These are phyloP conservation scores for Aspergillus novofumigatus DNA, from an alignment of 2,329 filamentous ascomycete species.

Conservation along the genomic window DNA sequence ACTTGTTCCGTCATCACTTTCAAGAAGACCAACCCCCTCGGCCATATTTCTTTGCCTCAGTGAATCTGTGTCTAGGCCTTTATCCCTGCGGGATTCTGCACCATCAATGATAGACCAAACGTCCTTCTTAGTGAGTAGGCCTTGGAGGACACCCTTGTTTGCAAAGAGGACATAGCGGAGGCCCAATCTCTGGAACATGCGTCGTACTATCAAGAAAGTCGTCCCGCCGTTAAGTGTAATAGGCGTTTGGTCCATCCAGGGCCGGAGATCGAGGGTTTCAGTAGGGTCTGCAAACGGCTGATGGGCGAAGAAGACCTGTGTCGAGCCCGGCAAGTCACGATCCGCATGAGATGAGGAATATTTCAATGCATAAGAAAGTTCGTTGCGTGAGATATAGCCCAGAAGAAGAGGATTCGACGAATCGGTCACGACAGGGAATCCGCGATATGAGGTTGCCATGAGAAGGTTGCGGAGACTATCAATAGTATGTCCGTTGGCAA, in stretches of 20 bases:
- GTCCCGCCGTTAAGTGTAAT: conserved; percentile 78
- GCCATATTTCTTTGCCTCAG: conserved; percentile 24
- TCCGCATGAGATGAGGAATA: conserved; percentile 49
- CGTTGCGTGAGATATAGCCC: conserved; percentile 89
- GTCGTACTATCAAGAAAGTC: conserved; percentile 77
- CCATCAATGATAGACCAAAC: conserved; percentile 90
- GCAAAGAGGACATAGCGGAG: conserved; percentile 85
- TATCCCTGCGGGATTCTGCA: conserved; percentile 51
- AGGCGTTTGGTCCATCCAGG: conserved; percentile 99
- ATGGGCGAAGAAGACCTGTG: conserved; percentile 80
- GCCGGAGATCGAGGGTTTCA: conserved; percentile 77
- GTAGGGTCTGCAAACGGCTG: conserved; percentile 75
- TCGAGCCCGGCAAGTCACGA: conserved; percentile 58
- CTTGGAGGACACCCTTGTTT: conserved; percentile 75
- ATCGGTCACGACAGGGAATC: conserved; percentile 85
- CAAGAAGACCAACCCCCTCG: conserved; percentile 38
- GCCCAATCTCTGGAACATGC: conserved; percentile 92
- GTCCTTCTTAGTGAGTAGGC: conserved; percentile 94
- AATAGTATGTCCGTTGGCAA: conserved; percentile 84
- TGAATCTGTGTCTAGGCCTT: conserved; percentile 25
- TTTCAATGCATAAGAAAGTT: conserved; percentile 76
- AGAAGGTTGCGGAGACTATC: conserved; percentile 68
- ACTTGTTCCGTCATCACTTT: conserved; percentile 29
- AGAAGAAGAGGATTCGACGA: conserved; percentile 72
- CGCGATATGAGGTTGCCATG: conserved; percentile 71